Evolutionary conservation across 495 filamentous ascomycete genomes (phyloP), one percentile per base, ranked within the genome.

Genomic region (Hypoxylon trugodes): DNA sequence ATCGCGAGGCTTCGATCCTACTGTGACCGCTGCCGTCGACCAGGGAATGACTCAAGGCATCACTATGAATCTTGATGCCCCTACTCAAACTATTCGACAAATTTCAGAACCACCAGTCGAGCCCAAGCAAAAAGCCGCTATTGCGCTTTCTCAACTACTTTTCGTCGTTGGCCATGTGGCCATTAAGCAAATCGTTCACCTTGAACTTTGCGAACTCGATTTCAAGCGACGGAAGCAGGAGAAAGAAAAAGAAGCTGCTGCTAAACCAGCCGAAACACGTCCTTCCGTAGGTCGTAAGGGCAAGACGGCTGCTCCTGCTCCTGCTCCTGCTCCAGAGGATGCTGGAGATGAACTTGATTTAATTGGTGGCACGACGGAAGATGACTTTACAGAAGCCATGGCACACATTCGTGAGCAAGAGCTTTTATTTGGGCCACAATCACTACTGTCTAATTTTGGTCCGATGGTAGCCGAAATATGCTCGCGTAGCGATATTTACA

Each of bases 161-260:
- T 99, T 97, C 74, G 87, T 97, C 47, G 94, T 98, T 48, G 95
- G 94, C 4, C 94, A 98, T 69, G 91, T 97, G 56, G 93, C 94
- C 24, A 92, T 98, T 76, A 98, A 98, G 74, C 95, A 99, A 68
- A 99, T 98, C 58, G 95, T 99, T n/a, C 96, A 99, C 73, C 82
- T 99, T n/a, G 95, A 99, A 64, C 83, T 98, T 1, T 93, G 92
- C 75, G 95, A 99, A 70, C 84, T 93, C 32, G 95, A 99, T 73
- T 99, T 99, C 77, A 99, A 99, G 77, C 86, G 93, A 21, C 84
- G 93, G 52, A 99, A 98, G 77, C 91, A 90, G 10, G 95, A 96
- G 65, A 92, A 93, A 59, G 95, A 98, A 73, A 97, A 94, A 76
- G 89, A 80, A 40, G 75, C 78, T 2, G 73, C 75, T 6, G 72